phyloP scores from a whole-genome alignment of 345 rosid genomes.

The Linum usitatissimum region DNA sequence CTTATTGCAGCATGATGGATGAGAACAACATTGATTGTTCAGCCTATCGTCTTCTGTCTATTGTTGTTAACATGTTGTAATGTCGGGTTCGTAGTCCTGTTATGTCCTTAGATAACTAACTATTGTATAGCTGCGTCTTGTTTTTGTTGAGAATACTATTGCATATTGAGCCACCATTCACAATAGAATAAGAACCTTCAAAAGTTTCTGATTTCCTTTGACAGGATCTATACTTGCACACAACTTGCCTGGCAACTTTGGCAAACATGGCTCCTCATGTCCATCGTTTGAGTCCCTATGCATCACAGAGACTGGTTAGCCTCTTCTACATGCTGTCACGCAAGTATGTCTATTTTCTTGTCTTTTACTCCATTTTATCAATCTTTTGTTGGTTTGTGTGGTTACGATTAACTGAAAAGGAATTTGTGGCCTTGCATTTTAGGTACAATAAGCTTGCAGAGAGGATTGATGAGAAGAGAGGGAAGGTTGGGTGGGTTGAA shows the following conservation, averaged over 20 bases:
- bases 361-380: neutral
- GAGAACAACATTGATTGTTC: neutral
- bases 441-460: constrained; percentile 90
- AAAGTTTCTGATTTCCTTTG: neutral
- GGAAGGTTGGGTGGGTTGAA: constrained; percentile 39
- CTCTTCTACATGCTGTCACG: constrained; percentile 94
- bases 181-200: too few species aligned
- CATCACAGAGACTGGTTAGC: constrained; percentile 94
- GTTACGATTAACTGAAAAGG: neutral
- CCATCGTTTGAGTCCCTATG: constrained; percentile 90
- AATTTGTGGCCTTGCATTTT: constrained; percentile 11
- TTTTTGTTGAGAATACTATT: neutral
- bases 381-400: constrained; percentile 1
- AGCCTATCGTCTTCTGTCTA: too few species aligned
- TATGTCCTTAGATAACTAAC: neutral
- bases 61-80: neutral
- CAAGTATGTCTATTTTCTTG: constrained; percentile 44
- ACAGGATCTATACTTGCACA: constrained; percentile 98
- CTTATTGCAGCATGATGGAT: neutral
- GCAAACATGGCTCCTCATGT: constrained; percentile 99
- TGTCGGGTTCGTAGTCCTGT: neutral
- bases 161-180: neutral
- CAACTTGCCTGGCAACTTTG: constrained; percentile 90
- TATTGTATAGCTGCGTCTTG: neutral
- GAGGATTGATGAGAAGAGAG: constrained; percentile 44